Evolutionary conservation across 768 basidiomycete species (phyloP).

Genomic region (Tricholoma sp.): DNA sequence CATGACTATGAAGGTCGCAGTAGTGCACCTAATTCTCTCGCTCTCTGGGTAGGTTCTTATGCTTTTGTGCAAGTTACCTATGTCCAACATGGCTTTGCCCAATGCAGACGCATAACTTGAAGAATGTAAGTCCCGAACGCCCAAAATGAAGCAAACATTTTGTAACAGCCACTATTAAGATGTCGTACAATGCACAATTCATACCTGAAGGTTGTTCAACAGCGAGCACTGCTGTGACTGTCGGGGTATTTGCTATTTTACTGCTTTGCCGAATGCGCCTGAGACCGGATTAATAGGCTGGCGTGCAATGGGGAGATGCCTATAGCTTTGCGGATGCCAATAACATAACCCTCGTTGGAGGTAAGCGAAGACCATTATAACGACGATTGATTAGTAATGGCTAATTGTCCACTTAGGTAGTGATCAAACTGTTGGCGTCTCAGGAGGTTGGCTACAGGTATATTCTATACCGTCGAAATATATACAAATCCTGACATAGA

Average conservation of each 20-base stretch:
- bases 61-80: background rate
- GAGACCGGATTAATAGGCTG: slow-evolving; percentile 27
- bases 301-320: slow-evolving; percentile 39
- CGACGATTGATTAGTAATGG: background rate
- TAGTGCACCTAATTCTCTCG: slow-evolving; percentile 37
- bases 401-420: slow-evolving; percentile 19
- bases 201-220: slow-evolving; percentile 30
- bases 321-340: slow-evolving; percentile 39
- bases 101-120: slow-evolving; percentile 36
- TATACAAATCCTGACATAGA: background rate
- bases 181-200: slow-evolving; percentile 29
- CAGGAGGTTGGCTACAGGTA: slow-evolving; percentile 38
- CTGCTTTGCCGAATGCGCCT: no score
- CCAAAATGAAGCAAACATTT: background rate
- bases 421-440: slow-evolving; percentile 37
- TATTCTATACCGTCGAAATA: background rate
- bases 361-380: slow-evolving; percentile 15
- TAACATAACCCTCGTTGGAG: slow-evolving; percentile 42
- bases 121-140: slow-evolving; percentile 22
- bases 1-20: slow-evolving; percentile 48
- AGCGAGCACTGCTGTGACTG: slow-evolving; percentile 26
- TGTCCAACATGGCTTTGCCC: background rate
- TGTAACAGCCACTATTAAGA: slow-evolving; percentile 17
- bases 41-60: slow-evolving; percentile 35
- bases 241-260: slow-evolving; percentile 35